A percentile compares a stretch with the other conserved stretches of the same genome.
Evolutionary conservation across 2,329 filamentous ascomycete species (phyloP).

Genomic region (Talaromyces sp.): DNA sequence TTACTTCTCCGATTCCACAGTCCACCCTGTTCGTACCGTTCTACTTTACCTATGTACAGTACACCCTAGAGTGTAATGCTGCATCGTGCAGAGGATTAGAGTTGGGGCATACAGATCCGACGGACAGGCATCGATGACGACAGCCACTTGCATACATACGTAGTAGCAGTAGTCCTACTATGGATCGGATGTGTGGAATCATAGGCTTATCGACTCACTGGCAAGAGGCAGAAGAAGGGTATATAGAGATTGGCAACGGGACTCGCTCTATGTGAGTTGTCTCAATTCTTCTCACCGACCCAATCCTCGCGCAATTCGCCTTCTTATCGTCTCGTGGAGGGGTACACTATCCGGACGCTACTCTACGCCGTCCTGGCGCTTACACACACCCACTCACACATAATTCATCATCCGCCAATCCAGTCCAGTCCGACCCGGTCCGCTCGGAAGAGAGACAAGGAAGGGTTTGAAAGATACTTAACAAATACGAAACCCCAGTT

Average conservation of each 20-base stretch:
- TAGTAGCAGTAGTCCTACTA: too few relatives aligned
- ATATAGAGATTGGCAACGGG: background rate
- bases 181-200: background rate
- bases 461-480: background rate
- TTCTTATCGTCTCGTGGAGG: background rate
- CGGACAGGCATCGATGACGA: background rate
- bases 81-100: background rate
- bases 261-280: too few relatives aligned
- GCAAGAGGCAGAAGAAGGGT: background rate
- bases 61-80: too few relatives aligned
- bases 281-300: background rate
- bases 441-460: background rate
- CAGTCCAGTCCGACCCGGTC: background rate
- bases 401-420: slow-evolving; percentile 1
- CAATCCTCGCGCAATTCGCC: background rate
- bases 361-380: slow-evolving; percentile 2
- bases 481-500: background rate
- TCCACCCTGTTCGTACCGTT: too few relatives aligned
- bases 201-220: background rate
- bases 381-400: background rate
- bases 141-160: background rate
- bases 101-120: background rate
- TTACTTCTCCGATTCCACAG: too few relatives aligned
- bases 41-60: too few relatives aligned
- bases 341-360: background rate